Conservation (phyloP, 2,329 filamentous ascomycete genomes). For the Drechslerella dactyloides region DNA sequence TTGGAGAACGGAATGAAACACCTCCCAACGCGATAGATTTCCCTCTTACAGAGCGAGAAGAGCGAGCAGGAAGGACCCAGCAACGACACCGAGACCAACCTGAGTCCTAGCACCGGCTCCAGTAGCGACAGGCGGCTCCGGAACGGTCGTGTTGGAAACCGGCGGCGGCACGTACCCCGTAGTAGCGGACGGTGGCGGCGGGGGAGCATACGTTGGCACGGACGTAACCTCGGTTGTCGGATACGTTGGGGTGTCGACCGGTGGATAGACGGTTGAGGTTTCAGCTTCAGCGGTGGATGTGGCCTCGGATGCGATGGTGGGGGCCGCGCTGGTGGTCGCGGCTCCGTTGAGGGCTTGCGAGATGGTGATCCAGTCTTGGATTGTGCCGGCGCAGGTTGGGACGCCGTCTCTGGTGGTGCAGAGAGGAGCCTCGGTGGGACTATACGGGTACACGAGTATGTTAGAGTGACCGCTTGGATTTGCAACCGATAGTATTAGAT, state of each 20-base stretch:
- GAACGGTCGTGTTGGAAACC: neutral
- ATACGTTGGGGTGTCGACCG: neutral
- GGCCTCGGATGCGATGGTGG: slow-evolving; percentile 11
- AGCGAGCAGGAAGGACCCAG: neutral
- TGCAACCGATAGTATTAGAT: neutral
- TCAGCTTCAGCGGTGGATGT: neutral
- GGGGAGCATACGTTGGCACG: neutral
- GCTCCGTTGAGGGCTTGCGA: slow-evolving; percentile 15
- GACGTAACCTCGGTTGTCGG: neutral
- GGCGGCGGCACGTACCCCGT: slow-evolving; percentile 6
- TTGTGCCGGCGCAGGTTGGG: slow-evolving; percentile 29
- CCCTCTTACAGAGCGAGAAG: slow-evolving; percentile 8
- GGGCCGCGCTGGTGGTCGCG: slow-evolving; percentile 5
- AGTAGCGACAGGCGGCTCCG: neutral
- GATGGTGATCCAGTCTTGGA: slow-evolving; percentile 41
- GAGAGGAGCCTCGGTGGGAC: slow-evolving; percentile 42
- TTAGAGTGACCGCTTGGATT: neutral
- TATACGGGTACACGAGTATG: neutral
- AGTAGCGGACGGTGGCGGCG: neutral
- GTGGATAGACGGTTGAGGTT: neutral
- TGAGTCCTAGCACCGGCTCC: slow-evolving; percentile 13
- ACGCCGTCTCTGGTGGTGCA: slow-evolving; percentile 37
- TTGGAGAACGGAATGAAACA: neutral
- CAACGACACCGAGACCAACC: slow-evolving; percentile 10
- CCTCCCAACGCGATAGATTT: neutral